Base-by-base conservation (phyloP, 192 early-diverging fungal genomes). In the Umbelopsis ramanniana region DNA sequence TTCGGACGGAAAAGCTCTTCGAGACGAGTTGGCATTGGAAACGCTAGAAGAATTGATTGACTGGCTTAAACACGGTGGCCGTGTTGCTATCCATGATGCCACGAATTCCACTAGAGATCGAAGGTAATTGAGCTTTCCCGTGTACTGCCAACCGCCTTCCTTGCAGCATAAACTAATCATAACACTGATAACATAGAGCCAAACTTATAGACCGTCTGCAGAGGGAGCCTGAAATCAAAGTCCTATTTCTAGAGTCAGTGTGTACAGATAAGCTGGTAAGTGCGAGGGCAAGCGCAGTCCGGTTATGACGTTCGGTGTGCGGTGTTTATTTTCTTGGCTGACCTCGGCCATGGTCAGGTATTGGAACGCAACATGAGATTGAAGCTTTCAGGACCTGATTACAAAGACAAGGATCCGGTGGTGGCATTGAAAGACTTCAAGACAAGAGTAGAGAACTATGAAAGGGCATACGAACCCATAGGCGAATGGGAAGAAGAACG, bases 301-400 rank as follows among this genome's bases (percentile, higher is more conserved):
- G 2, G 0, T 43, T 43, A 43, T 43, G 40, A 43, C 40, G 40
- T 43, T 43, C 40, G 8, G 11, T 43, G 1, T 43, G 6, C 40
- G 11, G 40, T 43, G 6, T 43, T 43, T 12, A 6, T 43, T 43
- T 43, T 43, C 8, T 2, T 12, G 40, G 40, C 40, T 43, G 40
- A 43, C 40, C 1, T 43, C 6, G 0, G 40, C 40, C 1, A 11
- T 12, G 1, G 33, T 72, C 67, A 82, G 76, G 85, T 96, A 12
- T 82, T 97, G 35, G 92, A 91, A 73, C 74, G 87, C 46, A 97
- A 97, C 76, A 92, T 97, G 75, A 80, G 84, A 37, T 89, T 99
- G 81, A 99, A 99, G 83, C 84, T 96, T 22, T 84, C 87, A 72
- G 93, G 94, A n/a, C 97, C 97, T 10, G 97, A 99, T 79, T 99